Percentiles rank a stretch among this genome's conserved stretches.
These are phyloP conservation scores for Trematosphaeria pertusa DNA, from an alignment of 2,329 filamentous ascomycete genomes.

Conservation along the genomic window DNA sequence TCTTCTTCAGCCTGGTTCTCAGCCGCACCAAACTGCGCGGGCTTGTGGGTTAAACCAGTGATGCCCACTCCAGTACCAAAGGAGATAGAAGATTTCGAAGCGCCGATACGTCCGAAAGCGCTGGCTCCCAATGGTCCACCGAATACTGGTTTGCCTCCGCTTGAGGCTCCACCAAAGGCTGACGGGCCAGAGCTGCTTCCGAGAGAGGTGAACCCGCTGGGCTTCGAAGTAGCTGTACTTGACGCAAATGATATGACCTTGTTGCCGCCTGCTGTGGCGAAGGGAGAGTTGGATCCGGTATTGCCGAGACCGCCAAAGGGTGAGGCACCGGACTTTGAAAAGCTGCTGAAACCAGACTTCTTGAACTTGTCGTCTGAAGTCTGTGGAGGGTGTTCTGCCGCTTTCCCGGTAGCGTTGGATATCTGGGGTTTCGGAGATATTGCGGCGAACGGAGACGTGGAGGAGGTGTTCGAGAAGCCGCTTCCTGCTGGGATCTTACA, in stretches of 20 bases:
- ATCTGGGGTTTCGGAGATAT: conserved; percentile 47
- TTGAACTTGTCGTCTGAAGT: conserved; percentile 60
- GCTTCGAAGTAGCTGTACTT: conserved; percentile 16
- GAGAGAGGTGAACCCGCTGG: conserved; percentile 45
- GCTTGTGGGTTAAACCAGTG: conserved; percentile 62
- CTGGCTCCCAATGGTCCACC: conserved; percentile 49
- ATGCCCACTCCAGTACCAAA: conserved; percentile 65
- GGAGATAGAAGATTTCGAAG: conserved; percentile 59
- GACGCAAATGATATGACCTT: conserved; percentile 41
- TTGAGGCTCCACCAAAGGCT: conserved; percentile 39
- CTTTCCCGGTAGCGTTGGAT: conserved; percentile 27
- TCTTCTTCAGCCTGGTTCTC: conserved; percentile 58
- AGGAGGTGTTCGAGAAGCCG: conserved; percentile 55
- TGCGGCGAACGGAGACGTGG: conserved; percentile 57
- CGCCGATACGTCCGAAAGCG: conserved; percentile 36
- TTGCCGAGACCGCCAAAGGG: conserved; percentile 40
- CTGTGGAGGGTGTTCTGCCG: conserved; percentile 36
- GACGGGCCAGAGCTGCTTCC: conserved; percentile 39
- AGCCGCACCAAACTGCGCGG: conserved; percentile 77
- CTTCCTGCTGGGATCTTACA: conserved; percentile 48
- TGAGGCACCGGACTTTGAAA: conserved; percentile 48
- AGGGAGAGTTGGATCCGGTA: conserved; percentile 39
- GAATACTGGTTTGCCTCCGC: conserved; percentile 48
- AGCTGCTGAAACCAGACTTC: conserved; percentile 54
- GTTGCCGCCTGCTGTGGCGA: conserved; percentile 38